Conservation (phyloP, 2,329 filamentous ascomycete genomes). For the Diaporthe amygdali region DNA sequence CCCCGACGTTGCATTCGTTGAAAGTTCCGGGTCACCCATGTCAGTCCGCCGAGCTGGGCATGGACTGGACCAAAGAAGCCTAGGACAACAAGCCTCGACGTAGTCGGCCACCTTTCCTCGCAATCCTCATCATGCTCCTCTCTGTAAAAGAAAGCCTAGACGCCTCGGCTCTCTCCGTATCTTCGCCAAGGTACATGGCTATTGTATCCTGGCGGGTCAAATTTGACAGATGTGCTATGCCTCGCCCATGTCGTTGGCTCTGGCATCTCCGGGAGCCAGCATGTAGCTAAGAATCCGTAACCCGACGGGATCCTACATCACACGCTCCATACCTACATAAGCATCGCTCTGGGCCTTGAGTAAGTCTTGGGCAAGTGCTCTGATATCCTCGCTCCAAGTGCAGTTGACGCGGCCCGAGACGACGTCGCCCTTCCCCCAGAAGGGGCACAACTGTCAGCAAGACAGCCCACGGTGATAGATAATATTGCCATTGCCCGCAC, state of each 20-base stretch:
- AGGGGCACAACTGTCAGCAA: background rate
- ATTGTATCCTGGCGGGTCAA: background rate
- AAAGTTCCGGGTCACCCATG: background rate
- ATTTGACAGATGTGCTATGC: background rate
- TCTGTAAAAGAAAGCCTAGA: background rate
- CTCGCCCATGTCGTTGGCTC: background rate
- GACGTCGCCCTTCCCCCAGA: background rate
- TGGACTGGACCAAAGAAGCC: background rate
- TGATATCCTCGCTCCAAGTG: background rate
- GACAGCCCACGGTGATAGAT: background rate
- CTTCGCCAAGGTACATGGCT: background rate
- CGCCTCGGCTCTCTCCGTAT: background rate
- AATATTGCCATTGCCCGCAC: background rate
- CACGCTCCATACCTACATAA: background rate
- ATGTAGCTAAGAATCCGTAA: background rate
- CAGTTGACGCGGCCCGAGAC: background rate
- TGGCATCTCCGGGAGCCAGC: background rate
- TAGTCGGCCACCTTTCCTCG: background rate
- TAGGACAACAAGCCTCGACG: background rate
- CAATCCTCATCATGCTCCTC: background rate
- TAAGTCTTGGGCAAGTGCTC: background rate
- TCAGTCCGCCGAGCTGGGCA: background rate
- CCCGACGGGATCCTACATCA: background rate
- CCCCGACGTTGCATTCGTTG: constrained; percentile 31
- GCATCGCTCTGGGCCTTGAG: background rate